These are phyloP conservation scores for Flaveria ramosissima DNA, from an alignment of 129 eudicot genomes.

Conservation along the genomic window DNA sequence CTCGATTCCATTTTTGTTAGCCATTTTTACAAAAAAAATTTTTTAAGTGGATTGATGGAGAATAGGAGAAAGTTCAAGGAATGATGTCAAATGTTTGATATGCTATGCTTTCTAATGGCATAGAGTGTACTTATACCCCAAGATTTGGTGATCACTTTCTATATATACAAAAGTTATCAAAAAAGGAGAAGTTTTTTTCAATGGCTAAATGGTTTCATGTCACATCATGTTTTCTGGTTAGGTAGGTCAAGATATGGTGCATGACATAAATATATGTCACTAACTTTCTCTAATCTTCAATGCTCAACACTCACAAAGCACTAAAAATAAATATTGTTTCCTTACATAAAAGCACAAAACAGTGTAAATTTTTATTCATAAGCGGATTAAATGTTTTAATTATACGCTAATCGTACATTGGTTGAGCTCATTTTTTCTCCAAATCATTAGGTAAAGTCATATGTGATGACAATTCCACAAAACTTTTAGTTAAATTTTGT, in stretches of 20 bases:
- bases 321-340: slow-evolving; percentile 35
- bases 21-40: slow-evolving; percentile 7
- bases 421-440: slow-evolving; percentile 22
- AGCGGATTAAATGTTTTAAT: slow-evolving; percentile 19
- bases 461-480: not conserved
- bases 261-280: slow-evolving; percentile 41
- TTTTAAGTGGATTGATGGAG: not conserved
- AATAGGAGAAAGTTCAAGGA: not conserved
- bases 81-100: slow-evolving; percentile 17
- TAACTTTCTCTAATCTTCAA: slow-evolving; percentile 31
- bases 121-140: slow-evolving; percentile 30
- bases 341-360: slow-evolving; percentile 33
- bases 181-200: slow-evolving; percentile 22
- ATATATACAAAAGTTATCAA: slow-evolving; percentile 7
- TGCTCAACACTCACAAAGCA: slow-evolving; percentile 49
- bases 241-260: slow-evolving; percentile 54
- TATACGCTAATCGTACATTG: slow-evolving; percentile 10
- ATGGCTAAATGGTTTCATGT: slow-evolving; percentile 13
- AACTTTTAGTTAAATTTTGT: not conserved
- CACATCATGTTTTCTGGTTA: slow-evolving; percentile 38
- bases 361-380: not conserved
- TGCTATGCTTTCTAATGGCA: slow-evolving; percentile 20
- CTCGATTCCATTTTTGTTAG: slow-evolving; percentile 30
- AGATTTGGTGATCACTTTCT: slow-evolving; percentile 29
- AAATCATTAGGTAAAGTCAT: slow-evolving; percentile 34